Evolutionary conservation across 805 yeast genomes (phyloP), one percentile per base, ranked within the genome.

Genomic region (Sugiyamaella smithiae): DNA sequence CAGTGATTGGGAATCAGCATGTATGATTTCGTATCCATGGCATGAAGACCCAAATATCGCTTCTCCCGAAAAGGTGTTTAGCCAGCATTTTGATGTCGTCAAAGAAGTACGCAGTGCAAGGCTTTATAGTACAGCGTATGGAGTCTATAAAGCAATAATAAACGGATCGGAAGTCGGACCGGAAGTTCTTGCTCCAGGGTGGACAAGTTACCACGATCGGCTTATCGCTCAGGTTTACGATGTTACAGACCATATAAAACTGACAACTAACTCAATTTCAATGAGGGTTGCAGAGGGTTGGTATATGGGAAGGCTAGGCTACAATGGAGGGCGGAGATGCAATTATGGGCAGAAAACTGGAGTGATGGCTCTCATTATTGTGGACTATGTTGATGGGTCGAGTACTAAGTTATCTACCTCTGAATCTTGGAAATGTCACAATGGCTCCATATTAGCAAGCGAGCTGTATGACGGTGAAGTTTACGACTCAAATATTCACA

Each of bases 381-480:
- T 58, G 2, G 46, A 47, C 7, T 57, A 52, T 46, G 55, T 40
- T 3, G 60, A 58, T 45, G 57, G 58, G 6, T 19, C 47, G 3
- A 37, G 31, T 9, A 37, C 45, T 17, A 24, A 20, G 20, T n/a
- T 59, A 8, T n/a, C 28, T 17, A 57, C 65, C 1, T 63, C 57
- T 41, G 37, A 36, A 5, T 16, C 53, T 11, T 61, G 65, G 65
- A 45, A 32, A 17, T 44, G 53, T 25, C 29, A 45, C 5, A 11
- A 26, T 14, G 64, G 64, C 1, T 63, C 65, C 3, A 49, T 58
- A 19, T 19, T 50, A 14, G 42, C 50, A 22, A 47, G 60, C 6
- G 62, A 58, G 38, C 17, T 61, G 12, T 61, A 61, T 48, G 50
- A 59, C 36, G 65, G 65, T n/a, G 65, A 61, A 44, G 19, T 37